Evolutionary conservation across 208 protist genomes (phyloP), one percentile per base, ranked within the genome.

Genomic region (Angomonas deanei): DNA sequence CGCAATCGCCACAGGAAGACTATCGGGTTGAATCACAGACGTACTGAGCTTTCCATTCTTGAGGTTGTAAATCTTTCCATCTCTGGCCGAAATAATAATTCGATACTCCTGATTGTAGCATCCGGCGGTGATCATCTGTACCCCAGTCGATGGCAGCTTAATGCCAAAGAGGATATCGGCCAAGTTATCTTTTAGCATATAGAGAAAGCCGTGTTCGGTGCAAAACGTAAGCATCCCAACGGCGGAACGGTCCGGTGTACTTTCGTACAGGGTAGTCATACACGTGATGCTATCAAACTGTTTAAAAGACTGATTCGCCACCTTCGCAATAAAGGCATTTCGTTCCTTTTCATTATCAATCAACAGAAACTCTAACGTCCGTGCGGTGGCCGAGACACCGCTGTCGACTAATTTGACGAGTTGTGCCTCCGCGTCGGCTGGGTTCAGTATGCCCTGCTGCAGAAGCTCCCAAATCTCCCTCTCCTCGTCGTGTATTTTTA

Each of bases 61-160:
- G 62, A 98, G 81, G 5, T 85, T 91, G 81, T 98, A 97, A 32
- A 98, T 73, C 55, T 72, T 74, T 30, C 86, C 88, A 68, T 98
- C 88, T 52, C 97, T 80, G 75, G 95, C 98, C 4, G 91, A 82
- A 10, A 88, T 74, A 34, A 97, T 78, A 38, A 98, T 85, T 21
- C 96, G 88, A 66, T 98, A 98, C 54, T 97, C 88, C 21, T 93
- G 78, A 13, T 81, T 72, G 11, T 86, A 74, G 5, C 79, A 65
- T 1, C 97, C 95, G 1, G 76, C 80, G 19, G 72, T 69, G n/a
- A 91, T 55, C 15, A 98, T 38, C 39, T 68, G 80, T 3, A 89
- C 82, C 8, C 90, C 91, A 0, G 79, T 61, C 60, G 78, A 80
- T 0, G 83, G 83, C 66, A 98, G 63, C 50, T 77, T 60, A 15